Conservation (phyloP, 441 rosid species). For the Metrosideros polymorpha region DNA sequence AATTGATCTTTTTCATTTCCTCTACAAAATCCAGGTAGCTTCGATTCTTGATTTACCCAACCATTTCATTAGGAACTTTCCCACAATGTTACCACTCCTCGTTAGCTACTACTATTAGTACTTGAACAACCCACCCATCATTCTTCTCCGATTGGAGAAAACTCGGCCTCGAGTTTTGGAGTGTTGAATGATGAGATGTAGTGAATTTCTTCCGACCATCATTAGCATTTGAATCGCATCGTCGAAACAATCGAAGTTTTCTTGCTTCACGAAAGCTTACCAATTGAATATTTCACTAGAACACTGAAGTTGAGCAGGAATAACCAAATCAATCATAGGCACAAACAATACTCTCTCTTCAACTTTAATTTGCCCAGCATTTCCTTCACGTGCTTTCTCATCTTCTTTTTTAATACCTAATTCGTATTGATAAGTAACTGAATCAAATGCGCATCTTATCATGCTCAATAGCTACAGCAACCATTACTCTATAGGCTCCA, state of each 20-base stretch:
- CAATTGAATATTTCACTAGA: not conserved
- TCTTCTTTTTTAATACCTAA: not conserved
- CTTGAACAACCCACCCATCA: too few species aligned
- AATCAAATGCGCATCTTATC: not conserved
- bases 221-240: not conserved
- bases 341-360: not conserved
- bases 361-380: not conserved
- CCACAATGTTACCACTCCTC: not conserved
- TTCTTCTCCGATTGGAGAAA: not conserved
- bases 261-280: not conserved
- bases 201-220: not conserved
- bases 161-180: not conserved
- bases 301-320: not conserved
- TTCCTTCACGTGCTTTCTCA: not conserved
- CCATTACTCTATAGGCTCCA: too few species aligned
- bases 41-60: too few species aligned
- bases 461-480: too few species aligned
- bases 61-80: too few species aligned
- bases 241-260: not conserved
- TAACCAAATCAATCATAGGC: not conserved
- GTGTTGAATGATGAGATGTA: too few species aligned
- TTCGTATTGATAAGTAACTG: not conserved
- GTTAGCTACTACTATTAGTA: too few species aligned
- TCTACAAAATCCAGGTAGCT: not conserved
- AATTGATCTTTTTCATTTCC: not conserved